Percentiles rank a stretch among this genome's conserved stretches.
phyloP scores from a whole-genome alignment of 352 stramenopile genomes.

The Phytophthora multivora region DNA sequence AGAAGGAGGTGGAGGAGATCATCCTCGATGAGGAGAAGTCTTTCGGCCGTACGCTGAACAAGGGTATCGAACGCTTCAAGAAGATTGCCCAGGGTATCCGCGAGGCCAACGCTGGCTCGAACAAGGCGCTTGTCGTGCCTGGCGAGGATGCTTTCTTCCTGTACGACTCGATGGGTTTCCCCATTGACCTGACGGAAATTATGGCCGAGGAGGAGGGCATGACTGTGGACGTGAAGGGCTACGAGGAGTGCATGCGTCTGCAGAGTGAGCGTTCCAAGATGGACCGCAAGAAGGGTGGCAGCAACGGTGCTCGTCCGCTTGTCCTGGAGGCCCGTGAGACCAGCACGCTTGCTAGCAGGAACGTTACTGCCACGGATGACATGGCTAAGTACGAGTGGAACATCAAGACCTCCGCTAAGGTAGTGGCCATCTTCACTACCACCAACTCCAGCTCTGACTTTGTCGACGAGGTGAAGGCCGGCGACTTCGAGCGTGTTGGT shows the following conservation, averaged over 20 bases:
- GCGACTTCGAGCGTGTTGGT: constrained; percentile 90
- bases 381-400: constrained; percentile 95
- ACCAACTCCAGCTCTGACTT: constrained; percentile 88
- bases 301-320: constrained; percentile 72
- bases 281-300: constrained; percentile 90
- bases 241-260: constrained; percentile 94
- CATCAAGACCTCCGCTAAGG: constrained; percentile 72
- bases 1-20: constrained; percentile 92
- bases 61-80: constrained; percentile 90
- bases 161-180: constrained; percentile 99
- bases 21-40: constrained; percentile 97
- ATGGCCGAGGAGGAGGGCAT: constrained; percentile 96
- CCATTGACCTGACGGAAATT: constrained; percentile 98
- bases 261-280: constrained; percentile 86
- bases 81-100: constrained; percentile 86
- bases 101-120: constrained; percentile 52
- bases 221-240: constrained; percentile 94
- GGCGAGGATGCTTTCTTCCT: constrained; percentile 97
- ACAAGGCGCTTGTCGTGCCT: constrained; percentile 84
- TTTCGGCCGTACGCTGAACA: constrained; percentile 96
- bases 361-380: constrained; percentile 92
- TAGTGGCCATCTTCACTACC: constrained; percentile 95
- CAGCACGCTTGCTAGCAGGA: constrained; percentile 78
- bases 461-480: constrained; percentile 70
- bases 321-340: constrained; percentile 97